A percentile compares a stretch with the other conserved stretches of the same genome.
phyloP scores from a whole-genome alignment of 192 early-diverging fungal species.

The Dissophora globulifera region DNA sequence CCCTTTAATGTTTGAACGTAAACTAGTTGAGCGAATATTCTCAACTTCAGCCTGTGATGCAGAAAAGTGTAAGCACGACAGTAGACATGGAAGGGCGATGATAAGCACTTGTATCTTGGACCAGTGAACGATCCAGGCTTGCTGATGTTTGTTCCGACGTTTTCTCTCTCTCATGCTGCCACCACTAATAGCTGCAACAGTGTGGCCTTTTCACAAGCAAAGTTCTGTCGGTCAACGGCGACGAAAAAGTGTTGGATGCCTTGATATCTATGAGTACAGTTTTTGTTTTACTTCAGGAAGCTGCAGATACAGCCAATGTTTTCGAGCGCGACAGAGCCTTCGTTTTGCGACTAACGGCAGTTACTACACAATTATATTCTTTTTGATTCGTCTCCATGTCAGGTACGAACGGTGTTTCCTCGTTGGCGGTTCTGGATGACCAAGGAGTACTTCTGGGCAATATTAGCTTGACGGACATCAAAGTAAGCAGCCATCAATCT shows the following conservation, averaged over 20 bases:
- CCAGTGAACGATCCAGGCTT: too few species aligned
- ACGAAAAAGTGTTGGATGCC: slow-evolving; percentile 44
- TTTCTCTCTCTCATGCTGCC: too few species aligned
- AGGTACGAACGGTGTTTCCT: slow-evolving; percentile 70
- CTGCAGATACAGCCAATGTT: too few species aligned
- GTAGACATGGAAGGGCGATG: too few species aligned
- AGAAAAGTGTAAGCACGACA: slow-evolving; percentile 29
- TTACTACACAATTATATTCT: too few species aligned
- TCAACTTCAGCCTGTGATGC: slow-evolving; percentile 46
- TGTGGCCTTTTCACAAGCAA: slow-evolving; percentile 25
- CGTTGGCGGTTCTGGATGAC: slow-evolving; percentile 67
- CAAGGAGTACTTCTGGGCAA: slow-evolving; percentile 69
- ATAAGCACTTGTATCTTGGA: too few species aligned
- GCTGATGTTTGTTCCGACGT: too few species aligned
- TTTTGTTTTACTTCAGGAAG: too few species aligned
- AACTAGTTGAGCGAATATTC: slow-evolving; percentile 41
- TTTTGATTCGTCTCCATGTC: too few species aligned
- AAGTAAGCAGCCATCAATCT: slow-evolving; percentile 40
- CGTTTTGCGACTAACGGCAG: too few species aligned
- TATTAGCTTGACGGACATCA: slow-evolving; percentile 77
- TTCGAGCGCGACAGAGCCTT: too few species aligned
- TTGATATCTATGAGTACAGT: slow-evolving; percentile 43
- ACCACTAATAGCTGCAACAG: slow-evolving; percentile 28
- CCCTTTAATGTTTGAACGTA: neutral
- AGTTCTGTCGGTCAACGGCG: slow-evolving; percentile 42